These are phyloP conservation scores for Kurtzmaniella cleridarum DNA, from an alignment of 805 yeast species.

Conservation along the genomic window DNA sequence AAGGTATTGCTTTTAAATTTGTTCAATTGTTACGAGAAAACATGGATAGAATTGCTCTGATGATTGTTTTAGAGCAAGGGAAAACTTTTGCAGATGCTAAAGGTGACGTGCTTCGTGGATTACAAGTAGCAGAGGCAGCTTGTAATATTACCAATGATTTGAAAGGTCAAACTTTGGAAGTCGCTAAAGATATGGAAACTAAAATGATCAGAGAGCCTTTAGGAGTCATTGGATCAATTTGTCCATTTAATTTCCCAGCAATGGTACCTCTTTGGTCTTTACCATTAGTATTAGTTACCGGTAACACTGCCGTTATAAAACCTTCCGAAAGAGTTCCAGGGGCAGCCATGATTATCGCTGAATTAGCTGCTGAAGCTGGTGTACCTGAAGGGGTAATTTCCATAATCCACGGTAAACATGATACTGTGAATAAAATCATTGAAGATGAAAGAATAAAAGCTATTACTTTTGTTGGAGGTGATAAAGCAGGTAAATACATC, in stretches of 20 bases:
- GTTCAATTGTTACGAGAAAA: constrained; percentile 59
- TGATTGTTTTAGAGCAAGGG: constrained; percentile 50
- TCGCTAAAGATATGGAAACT: constrained; percentile 71
- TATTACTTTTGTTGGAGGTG: constrained; percentile 74
- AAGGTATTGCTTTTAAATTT: constrained; percentile 65
- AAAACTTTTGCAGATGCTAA: constrained; percentile 70
- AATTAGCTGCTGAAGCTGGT: constrained; percentile 68
- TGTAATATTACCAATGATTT: constrained; percentile 60
- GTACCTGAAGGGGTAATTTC: constrained; percentile 70
- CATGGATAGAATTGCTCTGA: constrained; percentile 63
- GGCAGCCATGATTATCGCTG: constrained; percentile 68
- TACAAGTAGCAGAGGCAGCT: constrained; percentile 75
- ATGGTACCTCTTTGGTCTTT: constrained; percentile 73
- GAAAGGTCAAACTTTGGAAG: constrained; percentile 60
- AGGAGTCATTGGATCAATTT: constrained; percentile 73
- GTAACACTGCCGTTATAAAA: constrained; percentile 63
- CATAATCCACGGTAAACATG: constrained; percentile 69
- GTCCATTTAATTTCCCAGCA: constrained; percentile 82
- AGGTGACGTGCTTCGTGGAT: constrained; percentile 70
- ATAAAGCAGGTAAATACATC: constrained; percentile 72
- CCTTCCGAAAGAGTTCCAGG: constrained; percentile 77
- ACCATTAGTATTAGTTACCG: constrained; percentile 61
- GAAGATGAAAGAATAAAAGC: constrained; percentile 75
- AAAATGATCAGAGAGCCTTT: constrained; percentile 69
- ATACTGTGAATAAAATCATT: constrained; percentile 62